These are phyloP conservation scores for Solanum chaucha DNA, from an alignment of 257 asterid species.

Conservation along the genomic window DNA sequence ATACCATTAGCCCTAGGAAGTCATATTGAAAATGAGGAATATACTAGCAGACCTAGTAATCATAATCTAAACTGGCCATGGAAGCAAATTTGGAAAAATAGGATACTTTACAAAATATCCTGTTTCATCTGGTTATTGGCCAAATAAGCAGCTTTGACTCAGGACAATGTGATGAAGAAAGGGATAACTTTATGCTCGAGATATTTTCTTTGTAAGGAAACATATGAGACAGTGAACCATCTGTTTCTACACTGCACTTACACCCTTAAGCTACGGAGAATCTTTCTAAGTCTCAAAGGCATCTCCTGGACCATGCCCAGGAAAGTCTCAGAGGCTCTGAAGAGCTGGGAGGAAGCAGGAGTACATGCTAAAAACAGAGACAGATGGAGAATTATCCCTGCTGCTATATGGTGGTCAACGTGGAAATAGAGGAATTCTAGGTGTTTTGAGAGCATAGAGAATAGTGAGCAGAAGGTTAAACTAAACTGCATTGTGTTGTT, in stretches of 20 bases:
- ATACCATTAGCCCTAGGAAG: not conserved
- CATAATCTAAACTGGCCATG: not conserved
- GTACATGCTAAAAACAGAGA: not conserved
- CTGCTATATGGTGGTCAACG: not conserved
- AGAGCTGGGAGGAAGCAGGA: not conserved
- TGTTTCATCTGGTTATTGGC: not conserved
- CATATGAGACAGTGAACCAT: not conserved
- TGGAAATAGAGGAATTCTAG: not conserved
- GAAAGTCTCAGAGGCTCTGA: not conserved
- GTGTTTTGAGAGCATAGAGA: not conserved
- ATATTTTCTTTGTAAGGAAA: not conserved
- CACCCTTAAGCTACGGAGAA: not conserved
- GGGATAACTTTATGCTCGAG: not conserved
- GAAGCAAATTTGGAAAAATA: not conserved
- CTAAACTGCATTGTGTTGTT: not conserved
- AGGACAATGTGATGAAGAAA: not conserved
- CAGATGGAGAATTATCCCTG: not conserved
- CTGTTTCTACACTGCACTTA: not conserved
- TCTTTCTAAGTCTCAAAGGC: not conserved
- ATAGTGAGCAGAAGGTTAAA: not conserved
- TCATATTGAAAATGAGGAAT: not conserved
- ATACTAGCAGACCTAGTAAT: not conserved
- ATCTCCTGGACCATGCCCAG: not conserved
- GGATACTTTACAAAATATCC: not conserved
- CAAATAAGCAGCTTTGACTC: not conserved